Conservation (phyloP, 208 protist species). For the Tritrichomonas musculus region DNA sequence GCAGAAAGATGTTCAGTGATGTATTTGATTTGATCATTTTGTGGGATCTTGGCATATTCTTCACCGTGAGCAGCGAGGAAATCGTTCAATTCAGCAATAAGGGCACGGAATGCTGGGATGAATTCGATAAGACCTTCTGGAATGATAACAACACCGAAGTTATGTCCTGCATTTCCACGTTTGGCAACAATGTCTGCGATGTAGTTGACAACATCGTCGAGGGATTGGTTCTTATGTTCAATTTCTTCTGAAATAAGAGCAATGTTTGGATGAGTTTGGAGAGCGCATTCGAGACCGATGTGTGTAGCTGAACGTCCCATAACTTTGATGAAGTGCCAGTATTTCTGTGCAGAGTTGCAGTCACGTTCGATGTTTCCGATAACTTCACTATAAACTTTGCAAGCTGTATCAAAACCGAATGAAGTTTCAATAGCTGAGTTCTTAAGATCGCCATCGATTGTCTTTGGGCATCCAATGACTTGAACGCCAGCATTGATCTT, state of each 20-base stretch:
- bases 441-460: slow-evolving; percentile 62
- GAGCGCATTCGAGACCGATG: slow-evolving; percentile 57
- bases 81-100: neutral
- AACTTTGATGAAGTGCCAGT: slow-evolving; percentile 60
- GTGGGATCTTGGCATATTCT: neutral
- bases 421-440: slow-evolving; percentile 51
- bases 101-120: slow-evolving; percentile 43
- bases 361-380: slow-evolving; percentile 58
- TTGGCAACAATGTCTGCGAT: slow-evolving; percentile 49
- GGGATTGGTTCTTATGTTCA: slow-evolving; percentile 45
- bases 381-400: slow-evolving; percentile 52
- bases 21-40: neutral
- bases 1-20: slow-evolving; percentile 32
- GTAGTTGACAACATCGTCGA: slow-evolving; percentile 48
- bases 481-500: slow-evolving; percentile 26
- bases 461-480: slow-evolving; percentile 62
- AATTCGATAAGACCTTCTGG: slow-evolving; percentile 64
- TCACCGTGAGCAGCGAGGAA: neutral
- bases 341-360: slow-evolving; percentile 51
- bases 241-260: slow-evolving; percentile 54
- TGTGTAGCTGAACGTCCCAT: slow-evolving; percentile 63
- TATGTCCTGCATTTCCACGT: slow-evolving; percentile 46
- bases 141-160: slow-evolving; percentile 57
- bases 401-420: slow-evolving; percentile 56
- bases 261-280: slow-evolving; percentile 57